phyloP scores from a whole-genome alignment of 163 green algal species.

The Scenedesmus sp. region DNA sequence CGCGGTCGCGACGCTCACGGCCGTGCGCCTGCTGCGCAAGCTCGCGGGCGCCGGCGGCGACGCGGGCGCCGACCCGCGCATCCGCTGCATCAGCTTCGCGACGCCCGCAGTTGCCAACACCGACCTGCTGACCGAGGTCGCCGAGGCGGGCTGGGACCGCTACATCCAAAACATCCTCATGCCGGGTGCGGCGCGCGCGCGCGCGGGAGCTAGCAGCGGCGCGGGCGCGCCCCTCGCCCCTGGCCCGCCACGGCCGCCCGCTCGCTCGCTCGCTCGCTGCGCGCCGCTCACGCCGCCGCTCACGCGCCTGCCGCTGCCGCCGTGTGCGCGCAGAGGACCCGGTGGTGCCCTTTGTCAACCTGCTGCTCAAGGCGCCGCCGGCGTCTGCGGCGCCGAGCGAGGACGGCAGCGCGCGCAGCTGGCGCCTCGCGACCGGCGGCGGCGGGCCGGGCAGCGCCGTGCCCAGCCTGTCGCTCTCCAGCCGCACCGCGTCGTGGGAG shows the following conservation, averaged over 20 bases:
- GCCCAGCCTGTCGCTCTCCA: too few relatives aligned
- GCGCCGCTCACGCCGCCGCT: too few relatives aligned
- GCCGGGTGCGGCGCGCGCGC: constrained; percentile 58
- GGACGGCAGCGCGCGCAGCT: too few relatives aligned
- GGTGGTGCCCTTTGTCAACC: constrained; percentile 44
- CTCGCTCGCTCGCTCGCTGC: too few relatives aligned
- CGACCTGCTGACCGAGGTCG: constrained; percentile 52
- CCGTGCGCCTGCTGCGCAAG: constrained; percentile 61
- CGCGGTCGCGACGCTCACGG: constrained; percentile 66
- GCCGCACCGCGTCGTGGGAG: too few relatives aligned
- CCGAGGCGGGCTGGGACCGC: constrained; percentile 55
- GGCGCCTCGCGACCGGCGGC: too few relatives aligned
- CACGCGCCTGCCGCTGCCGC: too few relatives aligned
- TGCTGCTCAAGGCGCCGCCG: constrained; percentile 32
- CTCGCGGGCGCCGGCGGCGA: not conserved
- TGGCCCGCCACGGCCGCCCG: too few relatives aligned
- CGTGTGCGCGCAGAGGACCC: constrained; percentile 49
- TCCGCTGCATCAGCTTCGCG: constrained; percentile 69
- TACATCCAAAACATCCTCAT: constrained; percentile 65
- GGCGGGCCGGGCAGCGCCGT: too few relatives aligned
- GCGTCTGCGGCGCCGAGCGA: not conserved
- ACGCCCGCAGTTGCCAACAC: constrained; percentile 70
- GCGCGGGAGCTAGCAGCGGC: too few relatives aligned
- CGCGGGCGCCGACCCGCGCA: not conserved
- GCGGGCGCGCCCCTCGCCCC: too few relatives aligned